A percentile compares a stretch with the other conserved stretches of the same genome.
These are phyloP conservation scores for Ustulina deusta DNA, from an alignment of 2,329 filamentous ascomycete species.

Conservation along the genomic window DNA sequence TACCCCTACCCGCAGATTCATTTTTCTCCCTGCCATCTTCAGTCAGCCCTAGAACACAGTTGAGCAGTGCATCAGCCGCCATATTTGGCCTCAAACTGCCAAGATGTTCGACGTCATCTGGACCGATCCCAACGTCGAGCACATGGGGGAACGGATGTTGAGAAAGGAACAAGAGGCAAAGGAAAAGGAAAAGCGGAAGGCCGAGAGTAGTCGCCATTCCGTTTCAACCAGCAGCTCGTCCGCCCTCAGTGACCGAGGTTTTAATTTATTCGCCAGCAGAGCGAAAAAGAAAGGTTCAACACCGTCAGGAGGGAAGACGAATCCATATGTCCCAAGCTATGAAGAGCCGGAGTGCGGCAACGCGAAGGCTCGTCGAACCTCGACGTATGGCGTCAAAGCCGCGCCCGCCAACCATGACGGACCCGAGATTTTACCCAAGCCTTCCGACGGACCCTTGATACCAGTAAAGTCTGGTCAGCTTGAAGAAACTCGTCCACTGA, in stretches of 20 bases:
- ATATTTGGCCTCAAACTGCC: conserved; percentile 4
- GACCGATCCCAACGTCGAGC: conserved; percentile 66
- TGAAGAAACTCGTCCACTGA: conserved; percentile 45
- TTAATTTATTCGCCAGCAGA: conserved; percentile 60
- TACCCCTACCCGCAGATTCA: background rate
- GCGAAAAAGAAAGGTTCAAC: conserved; percentile 52
- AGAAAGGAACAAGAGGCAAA: conserved; percentile 60
- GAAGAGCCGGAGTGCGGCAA: conserved; percentile 21
- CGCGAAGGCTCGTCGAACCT: conserved; percentile 40
- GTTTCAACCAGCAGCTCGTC: conserved; percentile 60
- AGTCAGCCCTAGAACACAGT: background rate
- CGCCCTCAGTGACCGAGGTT: conserved; percentile 57
- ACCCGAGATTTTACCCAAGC: conserved; percentile 40
- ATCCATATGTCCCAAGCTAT: conserved; percentile 9
- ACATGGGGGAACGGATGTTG: conserved; percentile 64
- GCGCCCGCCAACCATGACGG: conserved; percentile 43
- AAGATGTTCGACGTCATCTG: conserved; percentile 71
- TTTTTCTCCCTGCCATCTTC: background rate
- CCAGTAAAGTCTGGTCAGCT: conserved; percentile 42
- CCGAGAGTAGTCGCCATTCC: conserved; percentile 51
- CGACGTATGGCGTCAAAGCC: conserved; percentile 45
- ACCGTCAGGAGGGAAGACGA: conserved; percentile 39
- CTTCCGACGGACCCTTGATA: conserved; percentile 33
- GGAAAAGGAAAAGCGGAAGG: conserved; percentile 50
- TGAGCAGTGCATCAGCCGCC: background rate